A percentile compares a stretch with the other conserved stretches of the same genome.
phyloP scores from a whole-genome alignment of 805 yeast species.

The Candida berthetii region DNA sequence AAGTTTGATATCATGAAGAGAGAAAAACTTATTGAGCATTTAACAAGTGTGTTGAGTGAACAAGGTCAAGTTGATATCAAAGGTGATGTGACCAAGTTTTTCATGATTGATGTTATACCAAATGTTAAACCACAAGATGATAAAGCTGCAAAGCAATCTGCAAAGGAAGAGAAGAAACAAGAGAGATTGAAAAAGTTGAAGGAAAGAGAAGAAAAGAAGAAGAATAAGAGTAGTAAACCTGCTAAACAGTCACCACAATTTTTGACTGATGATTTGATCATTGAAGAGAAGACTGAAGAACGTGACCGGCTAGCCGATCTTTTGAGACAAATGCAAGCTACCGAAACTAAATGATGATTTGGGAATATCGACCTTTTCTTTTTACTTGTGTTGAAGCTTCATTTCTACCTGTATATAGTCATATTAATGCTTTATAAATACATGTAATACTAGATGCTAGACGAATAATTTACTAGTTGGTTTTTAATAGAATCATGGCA shows the following conservation, averaged over 20 bases:
- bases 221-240: conserved; percentile 17
- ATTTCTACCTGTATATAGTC: too few relatives aligned
- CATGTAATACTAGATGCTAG: too few relatives aligned
- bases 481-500: too few relatives aligned
- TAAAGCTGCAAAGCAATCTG: conserved; percentile 5
- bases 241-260: neutral
- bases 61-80: conserved; percentile 17
- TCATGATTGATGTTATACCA: conserved; percentile 20
- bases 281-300: neutral
- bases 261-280: neutral
- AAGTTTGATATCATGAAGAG: conserved; percentile 29
- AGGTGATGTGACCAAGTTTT: conserved; percentile 23
- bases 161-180: conserved; percentile 10
- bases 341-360: neutral
- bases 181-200: conserved; percentile 15
- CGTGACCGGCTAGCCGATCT: neutral
- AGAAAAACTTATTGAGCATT: conserved; percentile 21
- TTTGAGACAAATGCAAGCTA: neutral
- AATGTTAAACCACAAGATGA: conserved; percentile 14
- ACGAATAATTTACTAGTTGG: too few relatives aligned
- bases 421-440: too few relatives aligned
- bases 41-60: conserved; percentile 22
- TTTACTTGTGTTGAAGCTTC: too few relatives aligned
- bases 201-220: conserved; percentile 15
- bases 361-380: too few relatives aligned